Conservation (phyloP, 2,329 filamentous ascomycete genomes). For the Botrytis paeoniae region DNA sequence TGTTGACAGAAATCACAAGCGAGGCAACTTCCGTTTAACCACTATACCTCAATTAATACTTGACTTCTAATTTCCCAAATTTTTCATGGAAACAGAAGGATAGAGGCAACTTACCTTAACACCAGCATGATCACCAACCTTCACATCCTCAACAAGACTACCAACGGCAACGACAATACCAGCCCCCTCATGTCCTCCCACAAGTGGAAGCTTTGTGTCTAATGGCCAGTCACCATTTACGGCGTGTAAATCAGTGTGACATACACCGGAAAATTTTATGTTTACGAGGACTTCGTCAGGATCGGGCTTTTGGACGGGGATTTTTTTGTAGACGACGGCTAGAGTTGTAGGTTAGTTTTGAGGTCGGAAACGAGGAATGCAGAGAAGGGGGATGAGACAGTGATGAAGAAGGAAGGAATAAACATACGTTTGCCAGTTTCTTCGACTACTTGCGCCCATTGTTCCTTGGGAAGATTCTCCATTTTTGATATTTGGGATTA, state of each 20-base stretch:
- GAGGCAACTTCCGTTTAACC: slow-evolving; percentile 86
- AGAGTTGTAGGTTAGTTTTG: not conserved
- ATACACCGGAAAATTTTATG: slow-evolving; percentile 86
- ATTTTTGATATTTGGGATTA: slow-evolving; percentile 25
- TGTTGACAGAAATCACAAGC: slow-evolving; percentile 79
- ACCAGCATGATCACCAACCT: slow-evolving; percentile 81
- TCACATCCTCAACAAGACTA: slow-evolving; percentile 70
- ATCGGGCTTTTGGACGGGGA: slow-evolving; percentile 75
- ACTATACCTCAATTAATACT: slow-evolving; percentile 42
- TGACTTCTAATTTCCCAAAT: slow-evolving; percentile 19
- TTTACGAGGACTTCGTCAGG: slow-evolving; percentile 91
- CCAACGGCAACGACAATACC: slow-evolving; percentile 80
- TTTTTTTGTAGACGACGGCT: slow-evolving; percentile 72
- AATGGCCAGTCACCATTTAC: slow-evolving; percentile 90
- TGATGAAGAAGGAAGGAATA: not conserved
- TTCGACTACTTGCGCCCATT: slow-evolving; percentile 91
- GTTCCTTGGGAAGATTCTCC: slow-evolving; percentile 67
- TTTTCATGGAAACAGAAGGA: not conserved
- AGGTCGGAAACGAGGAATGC: not conserved
- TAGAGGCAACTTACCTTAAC: slow-evolving; percentile 54
- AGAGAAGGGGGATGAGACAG: slow-evolving; percentile 15
- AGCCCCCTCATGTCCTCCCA: slow-evolving; percentile 78
- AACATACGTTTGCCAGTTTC: slow-evolving; percentile 68
- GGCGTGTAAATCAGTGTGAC: slow-evolving; percentile 81
- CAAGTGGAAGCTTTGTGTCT: slow-evolving; percentile 74